Conservation (phyloP, 2,329 filamentous ascomycete species). For the Aspergillus alliaceus region DNA sequence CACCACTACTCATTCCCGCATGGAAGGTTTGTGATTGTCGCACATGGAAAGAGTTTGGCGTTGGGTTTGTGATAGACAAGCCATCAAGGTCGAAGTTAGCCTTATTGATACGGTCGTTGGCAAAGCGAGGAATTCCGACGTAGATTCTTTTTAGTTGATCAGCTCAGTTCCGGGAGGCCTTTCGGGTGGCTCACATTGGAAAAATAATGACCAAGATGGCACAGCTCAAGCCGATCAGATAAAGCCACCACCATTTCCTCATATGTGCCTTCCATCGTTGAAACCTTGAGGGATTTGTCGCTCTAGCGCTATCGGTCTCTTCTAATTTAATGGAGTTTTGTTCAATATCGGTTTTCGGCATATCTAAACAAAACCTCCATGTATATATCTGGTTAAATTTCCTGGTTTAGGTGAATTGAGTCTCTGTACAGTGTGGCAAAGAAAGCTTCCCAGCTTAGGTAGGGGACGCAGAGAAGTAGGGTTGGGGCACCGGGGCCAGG, state of each 20-base stretch:
- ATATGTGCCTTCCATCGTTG: slow-evolving; percentile 24
- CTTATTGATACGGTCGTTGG: slow-evolving; percentile 25
- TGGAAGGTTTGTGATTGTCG: slow-evolving; percentile 17
- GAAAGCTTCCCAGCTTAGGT: too few species aligned
- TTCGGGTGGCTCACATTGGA: slow-evolving; percentile 11
- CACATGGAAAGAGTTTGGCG: slow-evolving; percentile 23
- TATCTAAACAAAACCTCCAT: slow-evolving; percentile 1
- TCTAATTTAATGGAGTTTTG: slow-evolving; percentile 11
- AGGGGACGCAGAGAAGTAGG: neutral
- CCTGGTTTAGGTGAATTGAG: too few species aligned
- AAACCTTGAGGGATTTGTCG: slow-evolving; percentile 16
- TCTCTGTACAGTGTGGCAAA: too few species aligned
- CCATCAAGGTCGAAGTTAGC: slow-evolving; percentile 21
- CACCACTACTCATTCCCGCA: slow-evolving; percentile 23
- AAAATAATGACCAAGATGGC: slow-evolving; percentile 23
- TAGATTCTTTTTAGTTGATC: slow-evolving; percentile 13
- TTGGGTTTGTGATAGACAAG: slow-evolving; percentile 24
- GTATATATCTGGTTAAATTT: too few species aligned
- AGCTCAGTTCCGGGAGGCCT: neutral
- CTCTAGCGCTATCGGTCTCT: slow-evolving; percentile 4
- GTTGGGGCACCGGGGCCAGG: neutral
- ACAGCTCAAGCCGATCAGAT: slow-evolving; percentile 19
- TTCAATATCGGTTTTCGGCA: slow-evolving; percentile 21
- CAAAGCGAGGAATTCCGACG: slow-evolving; percentile 25
- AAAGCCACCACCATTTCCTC: slow-evolving; percentile 29